Conservation (phyloP, 805 yeast species). For the Lipomyces orientalis region DNA sequence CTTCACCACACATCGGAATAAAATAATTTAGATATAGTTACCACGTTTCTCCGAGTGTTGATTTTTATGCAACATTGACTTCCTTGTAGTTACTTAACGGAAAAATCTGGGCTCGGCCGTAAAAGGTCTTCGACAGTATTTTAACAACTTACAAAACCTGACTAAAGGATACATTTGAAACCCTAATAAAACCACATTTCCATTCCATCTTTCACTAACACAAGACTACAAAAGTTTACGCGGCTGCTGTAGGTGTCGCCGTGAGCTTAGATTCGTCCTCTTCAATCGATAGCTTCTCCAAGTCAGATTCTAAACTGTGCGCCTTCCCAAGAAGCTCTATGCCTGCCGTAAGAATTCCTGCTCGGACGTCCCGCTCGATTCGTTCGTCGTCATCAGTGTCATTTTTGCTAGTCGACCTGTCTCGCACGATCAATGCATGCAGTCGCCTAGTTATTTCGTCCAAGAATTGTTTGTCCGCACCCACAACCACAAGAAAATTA, state of each 20-base stretch:
- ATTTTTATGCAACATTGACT: too few species aligned
- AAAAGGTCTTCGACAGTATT: neutral
- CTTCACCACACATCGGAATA: neutral
- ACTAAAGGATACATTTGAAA: neutral
- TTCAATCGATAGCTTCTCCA: neutral
- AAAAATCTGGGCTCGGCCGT: too few species aligned
- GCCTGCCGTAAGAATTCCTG: slow-evolving; percentile 21
- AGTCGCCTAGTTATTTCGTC: slow-evolving; percentile 16
- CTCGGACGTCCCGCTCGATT: slow-evolving; percentile 30
- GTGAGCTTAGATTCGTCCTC: neutral
- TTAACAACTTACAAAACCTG: neutral
- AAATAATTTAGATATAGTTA: neutral
- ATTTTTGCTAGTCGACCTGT: slow-evolving; percentile 9
- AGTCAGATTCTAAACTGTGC: neutral
- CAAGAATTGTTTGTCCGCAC: slow-evolving; percentile 17
- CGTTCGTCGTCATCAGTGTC: slow-evolving; percentile 28
- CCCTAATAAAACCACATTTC: neutral
- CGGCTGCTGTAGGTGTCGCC: neutral
- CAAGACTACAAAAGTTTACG: neutral
- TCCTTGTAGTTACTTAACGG: too few species aligned
- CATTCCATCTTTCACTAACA: neutral
- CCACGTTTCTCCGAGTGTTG: too few species aligned
- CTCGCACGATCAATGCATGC: slow-evolving; percentile 12
- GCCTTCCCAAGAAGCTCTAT: slow-evolving; percentile 6
- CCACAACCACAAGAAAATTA: slow-evolving; percentile 29